Evolutionary conservation across 1,139 yeast genomes (phyloP), one percentile per base, ranked within the genome.

Genomic region (Protomyces lactucae-debilis): DNA sequence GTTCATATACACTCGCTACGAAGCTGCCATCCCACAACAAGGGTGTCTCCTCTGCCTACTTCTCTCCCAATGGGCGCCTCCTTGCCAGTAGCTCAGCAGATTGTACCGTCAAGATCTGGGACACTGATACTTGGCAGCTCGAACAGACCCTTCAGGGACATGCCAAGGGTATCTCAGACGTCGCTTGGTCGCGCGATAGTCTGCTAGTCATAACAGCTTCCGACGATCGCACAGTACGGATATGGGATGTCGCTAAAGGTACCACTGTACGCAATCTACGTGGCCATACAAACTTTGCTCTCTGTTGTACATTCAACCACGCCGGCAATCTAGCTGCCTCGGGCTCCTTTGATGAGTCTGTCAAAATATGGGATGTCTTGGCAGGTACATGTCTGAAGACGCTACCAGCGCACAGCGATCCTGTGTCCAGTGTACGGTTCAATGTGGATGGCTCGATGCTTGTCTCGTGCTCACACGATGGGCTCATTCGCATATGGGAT

Each of bases 241-340:
- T 93, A 2, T 90, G 96, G 90, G 82, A 86, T 61, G 74, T 85
- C 1, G 72, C 73, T 48, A 78, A 77, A 66, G 82, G 81, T 3
- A 80, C 80, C 68, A 79, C 86, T 65, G 73, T 88, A 54, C 83
- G 85, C 65, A 78, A 85, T 2, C 75, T 92, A 48, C 79, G 82
- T 61, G 93, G 95, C 16, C 99, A 93, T 72, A 89, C 96, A 0
- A 93, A 86, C 69, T 93, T 90, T 68, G 89, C 90, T 23, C 86
- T 90, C 2, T 79, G 88, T 14, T 76, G 90, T n/a, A 79, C 80
- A 65, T 93, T 86, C 77, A 87, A 85, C 67, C 75, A 79, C 55
- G 86, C 86, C 73, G 96, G 97, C 0, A 89, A 90, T 70, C 75
- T 93, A 28, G 74, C 93, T 32, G 85, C 89, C 32, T 83, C 92